Percentiles rank a stretch among this genome's conserved stretches.
phyloP scores from a whole-genome alignment of 176 grass and related monocot genomes.

The Oryza glumipatula region DNA sequence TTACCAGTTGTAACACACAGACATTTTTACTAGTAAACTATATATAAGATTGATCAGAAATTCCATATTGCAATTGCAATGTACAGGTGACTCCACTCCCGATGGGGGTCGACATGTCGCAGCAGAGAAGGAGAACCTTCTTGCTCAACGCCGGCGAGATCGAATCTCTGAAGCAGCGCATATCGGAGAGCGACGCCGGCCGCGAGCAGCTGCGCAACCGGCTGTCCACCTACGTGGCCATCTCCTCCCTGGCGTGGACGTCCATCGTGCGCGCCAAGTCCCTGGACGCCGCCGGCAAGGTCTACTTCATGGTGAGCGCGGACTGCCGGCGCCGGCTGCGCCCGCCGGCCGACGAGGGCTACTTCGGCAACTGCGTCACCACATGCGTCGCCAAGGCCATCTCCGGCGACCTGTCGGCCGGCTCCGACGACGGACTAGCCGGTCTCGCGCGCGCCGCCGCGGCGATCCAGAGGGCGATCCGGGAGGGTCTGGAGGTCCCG shows the following conservation, averaged over 20 bases:
- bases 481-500: background rate
- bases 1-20: too few relatives aligned
- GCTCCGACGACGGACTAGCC: background rate
- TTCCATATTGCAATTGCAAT: background rate
- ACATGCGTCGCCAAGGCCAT: background rate
- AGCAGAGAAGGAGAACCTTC: constrained; percentile 35
- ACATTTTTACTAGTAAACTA: too few relatives aligned
- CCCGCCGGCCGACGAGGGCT: constrained; percentile 30
- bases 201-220: background rate
- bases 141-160: constrained; percentile 26
- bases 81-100: background rate
- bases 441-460: constrained; percentile 3
- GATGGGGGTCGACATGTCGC: background rate
- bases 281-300: background rate
- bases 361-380: constrained; percentile 58
- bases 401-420: constrained; percentile 1
- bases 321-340: constrained; percentile 46
- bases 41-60: too few relatives aligned
- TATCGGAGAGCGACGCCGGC: background rate
- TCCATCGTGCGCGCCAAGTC: constrained; percentile 34
- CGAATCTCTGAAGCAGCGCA: constrained; percentile 33
- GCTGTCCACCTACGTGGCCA: constrained; percentile 5
- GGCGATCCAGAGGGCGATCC: constrained; percentile 21
- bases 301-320: constrained; percentile 32
- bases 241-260: constrained; percentile 43